Evolutionary conservation across 371 early-diverging fungal genomes (phyloP).

Genomic region (Thermomucor indicae-seudaticae): DNA sequence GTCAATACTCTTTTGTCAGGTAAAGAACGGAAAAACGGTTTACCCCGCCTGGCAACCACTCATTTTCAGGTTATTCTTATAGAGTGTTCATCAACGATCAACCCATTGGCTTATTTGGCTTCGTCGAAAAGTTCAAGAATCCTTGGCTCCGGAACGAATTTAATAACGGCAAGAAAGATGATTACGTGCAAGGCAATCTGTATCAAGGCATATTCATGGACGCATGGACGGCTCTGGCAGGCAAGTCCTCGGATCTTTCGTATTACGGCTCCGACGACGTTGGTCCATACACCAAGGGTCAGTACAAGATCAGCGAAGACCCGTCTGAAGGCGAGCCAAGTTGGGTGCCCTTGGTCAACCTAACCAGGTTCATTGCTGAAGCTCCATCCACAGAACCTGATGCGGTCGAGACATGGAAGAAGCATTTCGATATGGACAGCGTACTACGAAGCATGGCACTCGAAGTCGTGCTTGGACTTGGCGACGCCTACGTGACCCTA

Average conservation of each 20-base stretch:
- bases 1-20: constrained; percentile 8
- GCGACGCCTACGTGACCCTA: constrained; percentile 20
- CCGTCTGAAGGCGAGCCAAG: constrained; percentile 6
- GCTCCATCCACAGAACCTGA: constrained; percentile 3
- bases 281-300: constrained; percentile 9
- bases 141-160: constrained; percentile 20
- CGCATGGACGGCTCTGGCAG: too few species aligned
- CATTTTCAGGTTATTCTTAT: too few species aligned
- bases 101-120: constrained; percentile 14
- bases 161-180: constrained; percentile 8
- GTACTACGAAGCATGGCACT: constrained; percentile 30
- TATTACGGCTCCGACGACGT: too few species aligned
- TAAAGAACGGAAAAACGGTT: neutral
- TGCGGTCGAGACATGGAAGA: constrained; percentile 17
- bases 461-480: constrained; percentile 21
- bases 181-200: constrained; percentile 12
- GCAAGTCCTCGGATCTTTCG: constrained; percentile 10
- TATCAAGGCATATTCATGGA: constrained; percentile 14
- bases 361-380: constrained; percentile 18
- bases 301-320: constrained; percentile 16
- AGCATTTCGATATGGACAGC: constrained; percentile 15
- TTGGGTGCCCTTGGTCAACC: constrained; percentile 10
- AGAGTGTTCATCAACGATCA: constrained; percentile 24
- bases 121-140: constrained; percentile 16
- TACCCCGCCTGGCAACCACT: too few species aligned